phyloP scores from a whole-genome alignment of 2,329 filamentous ascomycete genomes.

The Acephala macrosclerotiorum region DNA sequence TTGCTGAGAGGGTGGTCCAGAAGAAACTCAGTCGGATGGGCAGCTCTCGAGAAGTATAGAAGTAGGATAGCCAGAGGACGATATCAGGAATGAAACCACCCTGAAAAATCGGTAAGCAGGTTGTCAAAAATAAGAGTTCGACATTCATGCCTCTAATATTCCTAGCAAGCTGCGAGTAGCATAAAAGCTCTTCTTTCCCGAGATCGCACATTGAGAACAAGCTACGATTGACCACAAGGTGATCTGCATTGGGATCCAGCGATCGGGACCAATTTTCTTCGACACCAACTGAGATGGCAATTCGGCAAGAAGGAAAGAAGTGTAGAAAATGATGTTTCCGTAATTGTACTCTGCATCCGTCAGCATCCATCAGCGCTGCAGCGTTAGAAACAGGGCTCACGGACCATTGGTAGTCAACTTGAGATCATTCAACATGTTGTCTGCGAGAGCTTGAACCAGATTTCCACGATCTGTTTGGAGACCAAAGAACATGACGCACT shows the following conservation, averaged over 20 bases:
- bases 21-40: slow-evolving; percentile 59
- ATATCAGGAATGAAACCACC: slow-evolving; percentile 70
- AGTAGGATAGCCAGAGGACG: slow-evolving; percentile 76
- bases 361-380: neutral
- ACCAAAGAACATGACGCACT: slow-evolving; percentile 66
- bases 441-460: slow-evolving; percentile 62
- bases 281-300: slow-evolving; percentile 66
- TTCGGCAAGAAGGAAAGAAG: slow-evolving; percentile 63
- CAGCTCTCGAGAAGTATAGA: slow-evolving; percentile 66
- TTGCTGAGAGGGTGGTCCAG: slow-evolving; percentile 67
- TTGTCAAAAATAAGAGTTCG: no score
- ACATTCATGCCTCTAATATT: slow-evolving; percentile 22
- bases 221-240: slow-evolving; percentile 57
- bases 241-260: slow-evolving; percentile 61
- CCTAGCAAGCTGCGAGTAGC: slow-evolving; percentile 48
- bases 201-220: slow-evolving; percentile 52
- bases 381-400: neutral
- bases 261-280: slow-evolving; percentile 60
- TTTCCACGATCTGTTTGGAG: slow-evolving; percentile 68
- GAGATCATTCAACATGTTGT: slow-evolving; percentile 65
- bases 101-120: slow-evolving; percentile 36
- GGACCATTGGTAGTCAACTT: slow-evolving; percentile 48
- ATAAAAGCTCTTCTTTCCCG: slow-evolving; percentile 51
- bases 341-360: slow-evolving; percentile 45
- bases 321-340: slow-evolving; percentile 62